Evolutionary conservation across 306 rosid species (phyloP).

Genomic region (Glycyrrhiza uralensis): DNA sequence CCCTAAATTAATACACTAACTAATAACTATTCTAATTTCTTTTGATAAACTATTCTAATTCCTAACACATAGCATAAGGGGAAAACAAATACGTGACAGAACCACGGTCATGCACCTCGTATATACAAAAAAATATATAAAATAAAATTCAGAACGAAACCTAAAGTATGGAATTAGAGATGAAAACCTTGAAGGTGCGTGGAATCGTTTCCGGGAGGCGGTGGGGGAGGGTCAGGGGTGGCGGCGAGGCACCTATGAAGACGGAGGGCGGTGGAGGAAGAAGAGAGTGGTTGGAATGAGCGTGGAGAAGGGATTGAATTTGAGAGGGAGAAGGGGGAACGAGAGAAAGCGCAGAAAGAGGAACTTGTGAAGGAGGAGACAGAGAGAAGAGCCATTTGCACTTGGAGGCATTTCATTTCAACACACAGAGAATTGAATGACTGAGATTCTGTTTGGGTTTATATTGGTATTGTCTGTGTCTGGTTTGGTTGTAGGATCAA

Average conservation of each 20-base stretch:
- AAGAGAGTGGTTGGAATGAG: slow-evolving; percentile 22
- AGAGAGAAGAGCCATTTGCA: slow-evolving; percentile 50
- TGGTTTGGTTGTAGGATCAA: neutral
- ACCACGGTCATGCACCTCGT: neutral
- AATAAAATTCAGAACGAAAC: neutral
- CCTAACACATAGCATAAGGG: neutral
- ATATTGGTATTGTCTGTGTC: neutral
- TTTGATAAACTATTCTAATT: neutral
- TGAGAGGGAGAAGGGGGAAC: slow-evolving; percentile 23
- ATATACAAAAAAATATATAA: neutral
- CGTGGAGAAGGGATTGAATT: slow-evolving; percentile 28
- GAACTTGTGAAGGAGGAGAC: neutral
- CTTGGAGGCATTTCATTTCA: slow-evolving; percentile 15
- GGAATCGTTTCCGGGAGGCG: slow-evolving; percentile 30
- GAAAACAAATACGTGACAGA: neutral
- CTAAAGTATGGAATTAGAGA: neutral
- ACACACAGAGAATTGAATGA: neutral
- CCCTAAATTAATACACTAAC: neutral
- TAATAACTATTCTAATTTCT: no score
- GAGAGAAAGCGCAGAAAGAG: neutral
- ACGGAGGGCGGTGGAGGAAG: slow-evolving; percentile 5
- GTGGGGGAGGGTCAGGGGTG: slow-evolving; percentile 47
- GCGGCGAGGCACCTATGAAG: slow-evolving; percentile 45
- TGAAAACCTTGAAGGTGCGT: slow-evolving; percentile 25
- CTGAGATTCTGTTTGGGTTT: neutral